phyloP scores from a whole-genome alignment of 768 basidiomycete species.

The Boletus sp. region DNA sequence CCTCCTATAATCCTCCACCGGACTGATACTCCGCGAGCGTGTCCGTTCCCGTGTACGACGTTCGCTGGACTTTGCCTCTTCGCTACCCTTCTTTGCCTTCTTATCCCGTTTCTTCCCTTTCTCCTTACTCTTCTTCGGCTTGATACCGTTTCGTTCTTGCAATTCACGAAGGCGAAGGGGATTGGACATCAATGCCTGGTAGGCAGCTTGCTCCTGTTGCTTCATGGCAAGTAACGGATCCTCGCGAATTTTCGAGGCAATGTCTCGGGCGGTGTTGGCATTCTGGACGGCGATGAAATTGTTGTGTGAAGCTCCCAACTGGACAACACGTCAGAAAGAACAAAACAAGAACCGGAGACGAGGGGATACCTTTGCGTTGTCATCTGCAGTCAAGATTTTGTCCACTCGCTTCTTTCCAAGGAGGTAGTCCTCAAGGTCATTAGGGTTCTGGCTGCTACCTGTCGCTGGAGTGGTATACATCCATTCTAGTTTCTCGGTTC shows the following conservation, averaged over 20 bases:
- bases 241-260: conserved; percentile 92
- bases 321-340: conserved; percentile 10
- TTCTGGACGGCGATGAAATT: conserved; percentile 94
- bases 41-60: conserved; percentile 30
- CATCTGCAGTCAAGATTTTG: conserved; percentile 88
- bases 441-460: conserved; percentile 81
- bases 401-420: conserved; percentile 98
- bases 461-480: conserved; percentile 99
- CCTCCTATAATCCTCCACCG: conserved; percentile 23
- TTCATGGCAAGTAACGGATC: conserved; percentile 98
- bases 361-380: conserved; percentile 75
- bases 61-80: conserved; percentile 25
- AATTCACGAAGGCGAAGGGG: conserved; percentile 81
- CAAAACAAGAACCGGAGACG: neutral
- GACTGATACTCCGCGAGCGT: conserved; percentile 35
- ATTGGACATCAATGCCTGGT: conserved; percentile 82
- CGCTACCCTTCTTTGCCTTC: conserved; percentile 43
- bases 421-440: conserved; percentile 94
- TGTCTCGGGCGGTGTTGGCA: conserved; percentile 85
- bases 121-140: conserved; percentile 73
- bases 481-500: conserved; percentile 95
- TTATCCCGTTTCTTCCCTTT: conserved; percentile 53
- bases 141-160: conserved; percentile 79
- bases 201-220: conserved; percentile 93
- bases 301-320: conserved; percentile 87